Evolutionary conservation across 2,329 filamentous ascomycete species (phyloP).

Genomic region (Aspergillus novoparasiticus): DNA sequence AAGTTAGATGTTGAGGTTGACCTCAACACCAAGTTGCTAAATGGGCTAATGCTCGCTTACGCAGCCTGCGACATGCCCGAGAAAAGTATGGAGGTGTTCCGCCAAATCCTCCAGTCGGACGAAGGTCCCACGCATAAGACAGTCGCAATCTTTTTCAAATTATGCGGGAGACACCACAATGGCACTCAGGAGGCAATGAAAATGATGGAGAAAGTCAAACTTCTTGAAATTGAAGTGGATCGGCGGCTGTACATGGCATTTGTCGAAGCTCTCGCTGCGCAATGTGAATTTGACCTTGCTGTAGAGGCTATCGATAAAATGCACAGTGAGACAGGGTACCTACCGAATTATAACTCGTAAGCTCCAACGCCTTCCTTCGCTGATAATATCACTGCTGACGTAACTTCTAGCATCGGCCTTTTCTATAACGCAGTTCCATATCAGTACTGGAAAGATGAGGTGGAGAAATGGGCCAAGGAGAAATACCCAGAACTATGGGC

Average conservation of each 20-base stretch:
- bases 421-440: constrained; percentile 74
- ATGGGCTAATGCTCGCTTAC: constrained; percentile 86
- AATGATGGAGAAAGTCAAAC: constrained; percentile 59
- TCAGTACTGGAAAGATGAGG: constrained; percentile 65
- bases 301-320: constrained; percentile 68
- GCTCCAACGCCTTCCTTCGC: constrained; percentile 38
- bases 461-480: constrained; percentile 73
- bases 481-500: constrained; percentile 71
- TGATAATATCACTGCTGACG: constrained; percentile 13
- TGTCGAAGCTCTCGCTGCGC: constrained; percentile 72
- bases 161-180: constrained; percentile 64
- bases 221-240: constrained; percentile 78
- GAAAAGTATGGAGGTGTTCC: constrained; percentile 77
- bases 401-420: constrained; percentile 63
- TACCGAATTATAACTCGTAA: constrained; percentile 72
- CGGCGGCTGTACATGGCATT: constrained; percentile 75
- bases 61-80: constrained; percentile 66
- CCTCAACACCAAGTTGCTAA: constrained; percentile 73
- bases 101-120: constrained; percentile 75
- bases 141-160: constrained; percentile 77
- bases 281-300: constrained; percentile 70
- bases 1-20: constrained; percentile 87
- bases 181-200: constrained; percentile 51
- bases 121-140: constrained; percentile 85
- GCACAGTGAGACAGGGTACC: constrained; percentile 65